Evolutionary conservation across 257 asterid species (phyloP).

Genomic region (Solanum bulbocastanum): DNA sequence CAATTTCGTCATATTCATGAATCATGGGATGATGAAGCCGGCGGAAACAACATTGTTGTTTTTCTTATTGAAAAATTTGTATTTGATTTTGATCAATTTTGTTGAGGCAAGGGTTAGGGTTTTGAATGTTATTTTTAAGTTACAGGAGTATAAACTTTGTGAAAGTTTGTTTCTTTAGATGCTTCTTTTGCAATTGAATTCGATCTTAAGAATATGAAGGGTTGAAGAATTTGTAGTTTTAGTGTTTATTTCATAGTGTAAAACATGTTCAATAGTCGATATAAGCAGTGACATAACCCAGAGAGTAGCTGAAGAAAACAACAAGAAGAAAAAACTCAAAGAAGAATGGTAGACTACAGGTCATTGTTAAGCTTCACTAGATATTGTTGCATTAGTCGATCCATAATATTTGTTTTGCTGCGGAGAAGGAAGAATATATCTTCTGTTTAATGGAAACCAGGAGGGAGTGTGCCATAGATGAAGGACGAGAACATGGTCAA

Average conservation of each 20-base stretch:
- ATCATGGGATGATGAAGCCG: not conserved
- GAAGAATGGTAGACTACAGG: not conserved
- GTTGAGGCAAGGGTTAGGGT: not conserved
- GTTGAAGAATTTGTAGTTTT: not conserved
- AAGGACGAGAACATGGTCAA: conserved; percentile 33
- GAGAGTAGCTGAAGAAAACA: not conserved
- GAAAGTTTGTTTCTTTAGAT: not conserved
- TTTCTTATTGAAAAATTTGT: not conserved
- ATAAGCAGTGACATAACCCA: not conserved
- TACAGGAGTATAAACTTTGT: not conserved
- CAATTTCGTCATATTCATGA: not conserved
- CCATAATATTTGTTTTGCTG: not conserved
- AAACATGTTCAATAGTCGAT: not conserved
- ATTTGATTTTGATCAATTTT: not conserved
- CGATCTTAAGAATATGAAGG: not conserved
- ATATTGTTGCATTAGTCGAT: not conserved
- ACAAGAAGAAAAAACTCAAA: not conserved
- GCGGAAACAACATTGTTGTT: not conserved
- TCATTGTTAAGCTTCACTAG: not conserved
- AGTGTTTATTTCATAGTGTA: not conserved
- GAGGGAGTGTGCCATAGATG: conserved; percentile 41
- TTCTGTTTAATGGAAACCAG: not conserved
- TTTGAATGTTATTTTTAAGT: not conserved
- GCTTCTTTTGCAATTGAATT: not conserved
- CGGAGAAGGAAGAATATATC: not conserved